phyloP scores from a whole-genome alignment of 208 protist species.

The Trypanosoma congolense region DNA sequence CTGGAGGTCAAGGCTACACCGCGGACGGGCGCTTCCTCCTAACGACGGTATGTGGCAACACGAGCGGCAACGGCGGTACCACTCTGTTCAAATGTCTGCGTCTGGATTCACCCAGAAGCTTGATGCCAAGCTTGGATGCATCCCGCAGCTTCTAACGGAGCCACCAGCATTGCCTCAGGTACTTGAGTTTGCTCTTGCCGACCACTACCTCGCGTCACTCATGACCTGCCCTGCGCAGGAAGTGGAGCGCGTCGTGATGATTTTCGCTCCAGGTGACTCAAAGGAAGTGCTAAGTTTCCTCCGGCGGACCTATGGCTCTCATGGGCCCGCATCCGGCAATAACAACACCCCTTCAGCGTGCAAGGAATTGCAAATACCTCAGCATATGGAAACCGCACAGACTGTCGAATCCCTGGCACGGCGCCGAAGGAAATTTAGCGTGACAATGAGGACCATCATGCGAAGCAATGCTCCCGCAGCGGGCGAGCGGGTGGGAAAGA shows the following conservation, averaged over 20 bases:
- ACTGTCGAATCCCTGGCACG: neutral
- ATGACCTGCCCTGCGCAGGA: slow-evolving; percentile 30
- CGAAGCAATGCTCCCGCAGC: slow-evolving; percentile 3
- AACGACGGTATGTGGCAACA: slow-evolving; percentile 12
- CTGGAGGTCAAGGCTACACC: neutral
- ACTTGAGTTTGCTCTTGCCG: slow-evolving; percentile 32
- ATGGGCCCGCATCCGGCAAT: neutral
- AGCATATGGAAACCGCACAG: neutral
- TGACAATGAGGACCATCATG: slow-evolving; percentile 4
- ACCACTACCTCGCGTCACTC: slow-evolving; percentile 38
- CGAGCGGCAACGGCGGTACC: slow-evolving; percentile 6
- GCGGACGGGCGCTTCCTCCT: slow-evolving; percentile 8
- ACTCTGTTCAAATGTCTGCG: neutral
- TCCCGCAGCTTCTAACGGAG: slow-evolving; percentile 24
- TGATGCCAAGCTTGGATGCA: neutral
- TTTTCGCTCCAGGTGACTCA: slow-evolving; percentile 23
- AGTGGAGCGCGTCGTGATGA: slow-evolving; percentile 38
- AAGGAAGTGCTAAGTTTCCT: slow-evolving; percentile 42
- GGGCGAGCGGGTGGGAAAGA: slow-evolving; percentile 1
- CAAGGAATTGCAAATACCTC: neutral
- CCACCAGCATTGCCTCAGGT: slow-evolving; percentile 28
- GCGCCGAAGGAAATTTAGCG: slow-evolving; percentile 4
- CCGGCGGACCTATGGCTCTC: slow-evolving; percentile 10
- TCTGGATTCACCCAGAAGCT: neutral
- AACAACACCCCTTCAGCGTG: neutral